Conservation (phyloP, 805 yeast species). For the Debaryomyces tyrocola region DNA sequence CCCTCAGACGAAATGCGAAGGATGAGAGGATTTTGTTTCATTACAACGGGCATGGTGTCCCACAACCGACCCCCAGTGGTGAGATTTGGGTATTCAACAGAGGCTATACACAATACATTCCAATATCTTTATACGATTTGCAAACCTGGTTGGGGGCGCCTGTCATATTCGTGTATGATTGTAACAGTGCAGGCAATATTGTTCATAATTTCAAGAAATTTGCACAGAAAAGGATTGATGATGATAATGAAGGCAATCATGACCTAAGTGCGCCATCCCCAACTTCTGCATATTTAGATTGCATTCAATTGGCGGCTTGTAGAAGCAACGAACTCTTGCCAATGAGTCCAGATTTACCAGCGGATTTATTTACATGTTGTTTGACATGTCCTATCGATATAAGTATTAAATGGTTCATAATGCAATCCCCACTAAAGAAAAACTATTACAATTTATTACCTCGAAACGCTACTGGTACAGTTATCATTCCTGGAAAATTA, state of each 20-base stretch:
- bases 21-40: constrained; percentile 93
- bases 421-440: constrained; percentile 70
- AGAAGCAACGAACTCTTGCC: constrained; percentile 82
- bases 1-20: constrained; percentile 84
- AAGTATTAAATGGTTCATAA: constrained; percentile 85
- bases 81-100: constrained; percentile 98
- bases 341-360: constrained; percentile 92
- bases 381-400: constrained; percentile 94
- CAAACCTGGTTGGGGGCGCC: constrained; percentile 99
- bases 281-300: constrained; percentile 71
- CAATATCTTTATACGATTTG: constrained; percentile 89
- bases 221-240: constrained; percentile 85
- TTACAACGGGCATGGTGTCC: constrained; percentile 98
- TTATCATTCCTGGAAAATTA: constrained; percentile 83
- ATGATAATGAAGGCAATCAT: constrained; percentile 66
- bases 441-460: constrained; percentile 50
- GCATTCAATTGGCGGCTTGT: constrained; percentile 94
- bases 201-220: constrained; percentile 85
- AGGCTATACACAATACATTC: constrained; percentile 96
- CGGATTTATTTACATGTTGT: constrained; percentile 94
- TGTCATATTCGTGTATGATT: constrained; percentile 90
- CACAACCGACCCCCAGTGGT: constrained; percentile 93
- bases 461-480: constrained; percentile 49
- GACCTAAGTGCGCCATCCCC: constrained; percentile 58
- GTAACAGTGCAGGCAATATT: constrained; percentile 92